Percentiles rank a stretch among this genome's conserved stretches.
Conservation (phyloP, 2,329 filamentous ascomycete species). For the Colletotrichum tropicale region DNA sequence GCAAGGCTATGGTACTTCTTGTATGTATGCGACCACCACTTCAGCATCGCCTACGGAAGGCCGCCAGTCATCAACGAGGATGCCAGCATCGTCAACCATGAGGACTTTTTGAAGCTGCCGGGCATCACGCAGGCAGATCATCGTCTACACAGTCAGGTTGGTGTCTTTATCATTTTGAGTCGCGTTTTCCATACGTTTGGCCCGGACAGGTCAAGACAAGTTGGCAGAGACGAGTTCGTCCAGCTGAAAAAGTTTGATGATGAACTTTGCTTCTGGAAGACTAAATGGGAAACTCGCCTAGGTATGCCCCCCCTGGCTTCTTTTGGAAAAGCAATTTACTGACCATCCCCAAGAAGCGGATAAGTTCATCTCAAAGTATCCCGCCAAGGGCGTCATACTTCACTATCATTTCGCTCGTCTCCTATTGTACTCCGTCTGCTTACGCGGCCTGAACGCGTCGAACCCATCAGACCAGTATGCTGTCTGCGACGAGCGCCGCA, state of each 20-base stretch:
- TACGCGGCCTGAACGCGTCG: conserved; percentile 36
- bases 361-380: conserved; percentile 50
- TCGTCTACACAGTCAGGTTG: conserved; percentile 63
- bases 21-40: conserved; percentile 70
- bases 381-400: conserved; percentile 51
- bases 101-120: conserved; percentile 55
- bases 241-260: conserved; percentile 28
- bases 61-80: conserved; percentile 65
- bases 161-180: conserved; percentile 64
- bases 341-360: conserved; percentile 39
- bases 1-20: conserved; percentile 67
- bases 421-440: conserved; percentile 52
- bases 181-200: conserved; percentile 63
- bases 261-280: conserved; percentile 38
- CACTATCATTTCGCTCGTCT: conserved; percentile 56
- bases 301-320: conserved; percentile 24
- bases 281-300: conserved; percentile 38
- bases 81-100: conserved; percentile 59
- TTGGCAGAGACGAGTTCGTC: conserved; percentile 37
- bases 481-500: conserved; percentile 47
- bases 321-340: background rate
- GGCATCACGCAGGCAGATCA: conserved; percentile 58
- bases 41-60: conserved; percentile 64
- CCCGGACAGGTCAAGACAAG: conserved; percentile 49
- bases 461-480: conserved; percentile 36